These are phyloP conservation scores for Aechmea fasciata DNA, from an alignment of 176 grass and related monocot species.

Conservation along the genomic window DNA sequence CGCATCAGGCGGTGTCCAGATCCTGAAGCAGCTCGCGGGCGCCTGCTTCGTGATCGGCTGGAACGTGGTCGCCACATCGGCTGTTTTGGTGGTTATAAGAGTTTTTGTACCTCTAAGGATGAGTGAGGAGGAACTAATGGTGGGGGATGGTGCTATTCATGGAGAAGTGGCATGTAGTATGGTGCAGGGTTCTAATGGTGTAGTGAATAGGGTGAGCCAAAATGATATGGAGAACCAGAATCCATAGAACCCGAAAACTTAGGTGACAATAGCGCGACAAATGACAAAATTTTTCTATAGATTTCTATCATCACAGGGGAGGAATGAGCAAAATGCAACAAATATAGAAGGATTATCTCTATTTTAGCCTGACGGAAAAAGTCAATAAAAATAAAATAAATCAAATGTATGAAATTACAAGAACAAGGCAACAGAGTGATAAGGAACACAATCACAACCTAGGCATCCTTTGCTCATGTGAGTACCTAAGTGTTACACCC, in stretches of 20 bases:
- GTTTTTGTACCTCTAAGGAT: slow-evolving; percentile 25
- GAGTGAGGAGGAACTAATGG: slow-evolving; percentile 26
- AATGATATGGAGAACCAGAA: slow-evolving; percentile 3
- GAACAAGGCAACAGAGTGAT: too few species aligned
- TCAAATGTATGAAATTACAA: too few species aligned
- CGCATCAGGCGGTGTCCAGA: slow-evolving; percentile 13
- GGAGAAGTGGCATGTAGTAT: slow-evolving; percentile 25
- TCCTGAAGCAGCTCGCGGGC: slow-evolving; percentile 22
- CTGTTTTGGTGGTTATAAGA: slow-evolving; percentile 17
- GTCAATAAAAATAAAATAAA: too few species aligned
- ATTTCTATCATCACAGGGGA: too few species aligned
- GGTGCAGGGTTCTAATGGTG: background rate
- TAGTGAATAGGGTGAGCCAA: background rate
- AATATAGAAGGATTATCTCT: too few species aligned
- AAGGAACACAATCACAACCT: too few species aligned
- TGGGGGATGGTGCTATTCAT: slow-evolving; percentile 15
- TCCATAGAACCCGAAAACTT: background rate
- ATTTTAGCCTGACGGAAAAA: too few species aligned
- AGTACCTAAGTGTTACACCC: too few species aligned
- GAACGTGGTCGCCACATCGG: slow-evolving; percentile 28
- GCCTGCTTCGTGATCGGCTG: slow-evolving; percentile 27
- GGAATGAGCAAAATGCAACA: too few species aligned
- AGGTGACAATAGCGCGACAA: background rate
- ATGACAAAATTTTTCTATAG: too few species aligned
- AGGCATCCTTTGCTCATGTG: too few species aligned